Base-by-base conservation (phyloP, 331 rosid species). In the Quercus phellos region DNA sequence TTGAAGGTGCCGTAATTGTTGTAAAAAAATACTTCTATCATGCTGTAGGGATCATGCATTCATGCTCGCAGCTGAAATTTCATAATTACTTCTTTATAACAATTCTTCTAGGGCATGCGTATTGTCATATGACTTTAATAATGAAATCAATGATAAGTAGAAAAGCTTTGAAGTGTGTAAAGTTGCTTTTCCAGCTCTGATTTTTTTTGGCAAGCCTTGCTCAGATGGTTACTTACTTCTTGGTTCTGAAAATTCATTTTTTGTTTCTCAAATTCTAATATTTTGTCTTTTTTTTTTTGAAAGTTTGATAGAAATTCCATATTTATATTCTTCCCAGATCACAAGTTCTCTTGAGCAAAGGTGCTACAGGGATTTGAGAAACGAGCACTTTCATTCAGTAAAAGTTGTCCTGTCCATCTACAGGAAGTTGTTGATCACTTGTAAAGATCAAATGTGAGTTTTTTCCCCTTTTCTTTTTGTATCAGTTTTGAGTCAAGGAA, bases 361-460 rank as follows among this genome's bases (percentile, higher is more conserved):
- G 83, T 93, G 90, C 83, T 93, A 90, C 55, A 88, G 74, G 85
- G 97, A 93, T 78, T 82, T 93, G 94, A 85, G 97, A 81, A 85
- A 30, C 42, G 96, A 89, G 90, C 88, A 90, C 72, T 90, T 88
- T 76, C 91, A 93, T 55, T 78, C 84, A 1, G 96, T 93, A 7
- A 93, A 89, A 76, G 90, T 93, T 70, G 90, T 93, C 83, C 85
- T 92, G 67, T 85, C 91, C 72, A 87, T 90, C 76, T 93, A 90
- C 90, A 82, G 94, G 85, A 93, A 88, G 81, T 85, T 93, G 82
- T 79, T 93, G 87, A 63, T 89, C 74, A 85, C 90, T 50, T 93
- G 96, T 84, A 89, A 76, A 81, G 94, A 93, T 24, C 94, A 93
- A 78, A 93, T 93, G 97, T 93, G 84, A 93, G 96, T 84, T 82